Conservation (phyloP, 768 basidiomycete genomes). For the Suillus alpinus region DNA sequence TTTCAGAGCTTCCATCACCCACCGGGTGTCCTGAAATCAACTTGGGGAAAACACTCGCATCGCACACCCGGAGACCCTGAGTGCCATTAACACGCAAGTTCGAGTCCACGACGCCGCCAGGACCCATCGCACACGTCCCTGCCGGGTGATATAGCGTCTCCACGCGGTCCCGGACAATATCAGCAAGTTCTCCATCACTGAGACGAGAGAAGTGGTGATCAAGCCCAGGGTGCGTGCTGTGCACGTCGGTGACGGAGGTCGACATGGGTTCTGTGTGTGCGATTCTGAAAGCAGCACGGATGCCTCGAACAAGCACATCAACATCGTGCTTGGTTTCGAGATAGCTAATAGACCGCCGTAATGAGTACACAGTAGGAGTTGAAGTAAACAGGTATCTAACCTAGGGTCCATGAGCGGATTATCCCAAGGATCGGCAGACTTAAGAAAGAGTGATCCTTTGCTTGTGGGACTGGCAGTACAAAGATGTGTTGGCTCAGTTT, state of each 20-base stretch:
- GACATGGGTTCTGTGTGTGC: constrained; percentile 37
- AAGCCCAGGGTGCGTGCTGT: constrained; percentile 26
- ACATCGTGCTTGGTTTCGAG: constrained; percentile 40
- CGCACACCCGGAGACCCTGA: constrained; percentile 35
- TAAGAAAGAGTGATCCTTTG: constrained; percentile 36
- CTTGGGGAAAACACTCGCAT: constrained; percentile 38
- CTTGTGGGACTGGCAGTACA: constrained; percentile 41
- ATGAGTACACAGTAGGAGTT: background rate
- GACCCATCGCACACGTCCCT: constrained; percentile 16
- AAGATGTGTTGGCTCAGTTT: background rate
- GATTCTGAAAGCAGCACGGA: constrained; percentile 37
- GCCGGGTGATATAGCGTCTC: constrained; percentile 45
- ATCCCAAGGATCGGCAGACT: constrained; percentile 40
- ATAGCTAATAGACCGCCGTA: constrained; percentile 32
- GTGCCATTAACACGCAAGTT: constrained; percentile 37
- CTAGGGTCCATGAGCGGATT: constrained; percentile 42
- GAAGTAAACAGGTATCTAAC: constrained; percentile 19
- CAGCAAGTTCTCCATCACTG: constrained; percentile 33
- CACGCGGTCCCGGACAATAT: constrained; percentile 31
- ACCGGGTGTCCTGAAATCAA: constrained; percentile 39
- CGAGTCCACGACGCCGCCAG: constrained; percentile 36
- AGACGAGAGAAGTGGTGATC: constrained; percentile 36
- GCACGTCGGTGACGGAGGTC: constrained; percentile 30
- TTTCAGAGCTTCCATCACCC: constrained; percentile 6
- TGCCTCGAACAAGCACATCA: constrained; percentile 37